Evolutionary conservation across 2,329 filamentous ascomycete species (phyloP), one percentile per base, ranked within the genome.

Genomic region (Fusarium palustre): DNA sequence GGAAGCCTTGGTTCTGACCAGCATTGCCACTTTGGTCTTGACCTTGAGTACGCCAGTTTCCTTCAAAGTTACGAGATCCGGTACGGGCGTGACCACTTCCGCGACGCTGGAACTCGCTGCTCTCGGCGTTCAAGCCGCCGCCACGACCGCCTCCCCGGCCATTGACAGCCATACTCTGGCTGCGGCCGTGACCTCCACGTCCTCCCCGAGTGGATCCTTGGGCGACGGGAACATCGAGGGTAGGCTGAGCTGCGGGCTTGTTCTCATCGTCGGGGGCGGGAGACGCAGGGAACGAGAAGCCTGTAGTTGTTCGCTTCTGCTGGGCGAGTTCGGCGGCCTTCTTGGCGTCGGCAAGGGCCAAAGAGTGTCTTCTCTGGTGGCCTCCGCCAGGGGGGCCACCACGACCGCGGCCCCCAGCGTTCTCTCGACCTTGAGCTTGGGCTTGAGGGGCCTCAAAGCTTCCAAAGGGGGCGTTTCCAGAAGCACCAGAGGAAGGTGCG

Each of bases 311-410:
- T 80, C 94, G 88, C 83, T 97, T 97, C 85, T 97, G 95, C 82
- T 99, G 96, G 49, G 96, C 96, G 69, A 97, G 83, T 80, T 99
- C 96, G 59, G 96, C 96, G 48, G 96, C 96, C 84, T 97, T 98
- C 83, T 97, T 98, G 50, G 96, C 96, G 81, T 99, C 96, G 38
- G 94, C 93, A 69, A 99, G 85, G 68, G 94, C 96, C 69, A 99
- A 86, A 22, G 96, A 99, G 82, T 99, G 96, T 81, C 96, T 91
- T 77, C 96, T 90, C 80, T 97, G 92, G 79, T 99, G 96, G 66
- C 95, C 95, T 75, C 90, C 87, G 61, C 87, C 90, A 66, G 89
- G 85, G 64, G 88, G 86, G 18, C 76, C 77, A 43, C 92, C 91
- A 76, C 94, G 90, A 66, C 91, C 90, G 75, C 92, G 89, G 50